A percentile compares a stretch with the other conserved stretches of the same genome.
phyloP scores from a whole-genome alignment of 148 eudicot genomes.

The Vaccinium darrowii region DNA sequence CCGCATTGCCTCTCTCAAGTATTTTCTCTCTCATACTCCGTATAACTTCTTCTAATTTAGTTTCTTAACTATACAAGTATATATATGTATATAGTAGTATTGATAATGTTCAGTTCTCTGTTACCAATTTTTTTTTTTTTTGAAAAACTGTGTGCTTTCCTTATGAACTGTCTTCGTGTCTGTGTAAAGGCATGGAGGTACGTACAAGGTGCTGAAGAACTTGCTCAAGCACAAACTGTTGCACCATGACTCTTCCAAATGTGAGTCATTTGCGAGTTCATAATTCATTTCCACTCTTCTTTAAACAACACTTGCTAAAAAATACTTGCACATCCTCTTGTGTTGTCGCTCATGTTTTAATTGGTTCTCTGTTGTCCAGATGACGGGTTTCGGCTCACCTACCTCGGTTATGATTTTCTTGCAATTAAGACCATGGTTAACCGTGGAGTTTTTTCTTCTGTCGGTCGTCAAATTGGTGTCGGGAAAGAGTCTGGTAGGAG shows the following conservation, averaged over 20 bases:
- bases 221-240: conserved; percentile 93
- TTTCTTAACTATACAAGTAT: not conserved
- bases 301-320: not conserved
- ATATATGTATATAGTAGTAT: not conserved
- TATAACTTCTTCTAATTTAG: not conserved
- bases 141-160: not conserved
- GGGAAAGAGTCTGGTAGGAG: conserved; percentile 94
- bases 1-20: conserved; percentile 91
- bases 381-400: conserved; percentile 91
- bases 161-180: not conserved
- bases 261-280: conserved; percentile 36
- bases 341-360: not conserved
- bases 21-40: conserved; percentile 9
- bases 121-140: not conserved
- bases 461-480: conserved; percentile 96
- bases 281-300: not conserved
- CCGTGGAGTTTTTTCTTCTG: conserved; percentile 76
- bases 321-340: not conserved
- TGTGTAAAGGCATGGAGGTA: conserved; percentile 73
- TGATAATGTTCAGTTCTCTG: not conserved
- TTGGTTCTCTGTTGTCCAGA: conserved; percentile 33
- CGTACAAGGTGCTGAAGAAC: conserved; percentile 92
- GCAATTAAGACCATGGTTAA: conserved; percentile 88
- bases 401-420: conserved; percentile 97
- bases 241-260: conserved; percentile 89